Evolutionary conservation across 2,329 filamentous ascomycete genomes (phyloP).

Genomic region (Botrytis tulipae): DNA sequence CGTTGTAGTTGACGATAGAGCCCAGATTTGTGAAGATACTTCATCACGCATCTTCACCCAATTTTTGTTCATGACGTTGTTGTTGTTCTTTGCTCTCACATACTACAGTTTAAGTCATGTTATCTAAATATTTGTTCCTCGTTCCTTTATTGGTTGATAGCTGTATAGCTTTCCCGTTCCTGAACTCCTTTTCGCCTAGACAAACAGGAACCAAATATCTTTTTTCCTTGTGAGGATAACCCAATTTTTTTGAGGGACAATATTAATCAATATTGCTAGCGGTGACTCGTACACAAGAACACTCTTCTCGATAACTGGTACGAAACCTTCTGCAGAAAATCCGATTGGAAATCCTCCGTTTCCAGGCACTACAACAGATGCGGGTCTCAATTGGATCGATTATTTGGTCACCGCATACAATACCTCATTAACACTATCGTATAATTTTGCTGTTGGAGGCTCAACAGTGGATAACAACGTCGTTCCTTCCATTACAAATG

Average conservation of each 20-base stretch:
- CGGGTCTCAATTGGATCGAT: conserved; percentile 12
- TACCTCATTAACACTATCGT: conserved; percentile 1
- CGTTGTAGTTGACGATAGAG: background rate
- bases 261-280: background rate
- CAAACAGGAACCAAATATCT: background rate
- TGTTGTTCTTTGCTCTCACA: accelerated
- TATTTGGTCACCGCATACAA: conserved; percentile 6
- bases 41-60: background rate
- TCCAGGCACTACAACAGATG: conserved; percentile 6
- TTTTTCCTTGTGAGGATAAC: background rate
- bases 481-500: background rate
- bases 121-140: background rate
- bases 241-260: background rate
- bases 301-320: conserved; percentile 9
- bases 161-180: background rate
- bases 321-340: conserved; percentile 1
- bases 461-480: background rate
- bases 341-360: conserved; percentile 16
- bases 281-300: conserved; percentile 13
- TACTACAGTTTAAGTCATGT: background rate
- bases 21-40: background rate
- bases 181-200: background rate
- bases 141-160: background rate
- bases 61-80: no score
- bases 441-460: conserved; percentile 2